Percentiles rank a stretch among this genome's conserved stretches.
phyloP scores from a whole-genome alignment of 805 yeast species.

The Candida tallmaniae region DNA sequence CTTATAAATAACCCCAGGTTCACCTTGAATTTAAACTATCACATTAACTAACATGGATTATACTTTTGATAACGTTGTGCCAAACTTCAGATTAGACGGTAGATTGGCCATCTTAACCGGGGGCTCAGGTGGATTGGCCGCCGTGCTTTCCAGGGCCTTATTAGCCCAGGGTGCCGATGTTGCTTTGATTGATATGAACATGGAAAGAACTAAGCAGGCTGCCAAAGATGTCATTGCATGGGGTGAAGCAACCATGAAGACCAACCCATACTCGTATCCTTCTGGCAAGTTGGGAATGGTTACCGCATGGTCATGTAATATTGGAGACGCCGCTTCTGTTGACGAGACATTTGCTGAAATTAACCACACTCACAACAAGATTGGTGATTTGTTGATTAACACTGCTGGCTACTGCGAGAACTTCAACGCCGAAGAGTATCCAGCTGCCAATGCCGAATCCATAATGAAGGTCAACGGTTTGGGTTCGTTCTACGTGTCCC shows the following conservation, averaged over 20 bases:
- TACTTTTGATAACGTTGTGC: constrained; percentile 47
- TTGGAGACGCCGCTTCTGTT: constrained; percentile 59
- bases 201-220: constrained; percentile 53
- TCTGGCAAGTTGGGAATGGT: constrained; percentile 27
- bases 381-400: constrained; percentile 65
- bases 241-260: constrained; percentile 44
- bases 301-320: constrained; percentile 70
- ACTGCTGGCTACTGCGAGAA: constrained; percentile 87
- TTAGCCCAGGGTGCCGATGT: constrained; percentile 74
- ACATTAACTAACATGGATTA: constrained; percentile 18
- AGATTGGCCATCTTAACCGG: constrained; percentile 73
- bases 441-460: constrained; percentile 63
- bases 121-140: constrained; percentile 75
- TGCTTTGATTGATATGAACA: constrained; percentile 67
- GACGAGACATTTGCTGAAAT: constrained; percentile 50
- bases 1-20: not conserved
- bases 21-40: not conserved
- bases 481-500: constrained; percentile 74
- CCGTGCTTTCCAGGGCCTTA: constrained; percentile 60
- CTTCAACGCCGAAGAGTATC: constrained; percentile 73
- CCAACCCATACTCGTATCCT: constrained; percentile 19
- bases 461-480: constrained; percentile 66
- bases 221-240: constrained; percentile 44
- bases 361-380: constrained; percentile 53
- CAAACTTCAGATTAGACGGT: constrained; percentile 64